A percentile compares a stretch with the other conserved stretches of the same genome.
These are phyloP conservation scores for Luffa acutangula DNA, from an alignment of 306 rosid genomes.

Conservation along the genomic window DNA sequence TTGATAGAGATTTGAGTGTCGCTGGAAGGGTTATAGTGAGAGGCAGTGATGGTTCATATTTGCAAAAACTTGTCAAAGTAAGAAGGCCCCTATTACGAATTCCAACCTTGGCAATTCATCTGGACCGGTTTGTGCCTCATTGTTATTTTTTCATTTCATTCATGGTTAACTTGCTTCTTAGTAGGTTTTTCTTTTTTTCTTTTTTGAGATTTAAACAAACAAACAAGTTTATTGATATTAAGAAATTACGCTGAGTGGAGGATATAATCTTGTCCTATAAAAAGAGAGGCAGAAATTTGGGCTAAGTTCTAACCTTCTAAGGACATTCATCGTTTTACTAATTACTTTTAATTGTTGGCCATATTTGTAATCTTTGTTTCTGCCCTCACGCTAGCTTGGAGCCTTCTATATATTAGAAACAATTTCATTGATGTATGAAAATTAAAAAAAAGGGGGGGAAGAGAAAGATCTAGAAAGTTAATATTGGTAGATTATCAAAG, in stretches of 20 bases:
- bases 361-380: too few species aligned
- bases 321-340: too few species aligned
- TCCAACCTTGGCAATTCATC: slow-evolving; percentile 97
- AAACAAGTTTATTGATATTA: not conserved
- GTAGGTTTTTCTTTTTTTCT: not conserved
- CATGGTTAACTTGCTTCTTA: not conserved
- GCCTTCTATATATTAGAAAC: too few species aligned
- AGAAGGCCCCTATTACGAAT: slow-evolving; percentile 72
- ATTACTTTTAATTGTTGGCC: too few species aligned
- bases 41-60: slow-evolving; percentile 29
- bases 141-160: not conserved
- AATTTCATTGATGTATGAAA: too few species aligned
- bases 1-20: slow-evolving; percentile 91
- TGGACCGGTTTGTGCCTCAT: slow-evolving; percentile 55
- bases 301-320: too few species aligned
- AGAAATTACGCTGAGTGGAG: too few species aligned
- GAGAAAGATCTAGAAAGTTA: not conserved
- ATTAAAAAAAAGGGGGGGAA: too few species aligned
- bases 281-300: too few species aligned
- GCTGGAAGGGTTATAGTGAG: slow-evolving; percentile 86
- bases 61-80: slow-evolving; percentile 85
- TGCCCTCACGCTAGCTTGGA: too few species aligned
- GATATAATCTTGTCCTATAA: too few species aligned
- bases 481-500: not conserved
- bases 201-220: not conserved